Conservation (phyloP, 2,329 filamentous ascomycete genomes). For the Beauveria varroae region DNA sequence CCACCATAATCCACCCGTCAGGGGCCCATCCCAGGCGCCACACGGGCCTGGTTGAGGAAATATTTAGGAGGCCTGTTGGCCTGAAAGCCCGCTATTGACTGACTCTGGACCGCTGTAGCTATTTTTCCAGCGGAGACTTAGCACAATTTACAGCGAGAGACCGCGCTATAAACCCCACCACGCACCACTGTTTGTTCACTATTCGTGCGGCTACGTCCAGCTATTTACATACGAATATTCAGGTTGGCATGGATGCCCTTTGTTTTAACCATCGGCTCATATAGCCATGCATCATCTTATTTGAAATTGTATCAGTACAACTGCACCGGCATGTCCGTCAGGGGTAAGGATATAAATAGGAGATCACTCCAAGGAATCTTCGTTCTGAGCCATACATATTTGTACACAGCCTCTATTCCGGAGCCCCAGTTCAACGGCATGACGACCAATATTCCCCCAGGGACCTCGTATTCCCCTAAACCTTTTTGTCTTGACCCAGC, state of each 20-base stretch:
- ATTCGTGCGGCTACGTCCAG: too few species aligned
- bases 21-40: background rate
- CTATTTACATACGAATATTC: too few species aligned
- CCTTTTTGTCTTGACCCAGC: background rate
- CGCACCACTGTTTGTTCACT: background rate
- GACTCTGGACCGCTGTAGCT: background rate
- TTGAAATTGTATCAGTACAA: too few species aligned
- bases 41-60: background rate
- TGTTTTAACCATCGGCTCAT: too few species aligned
- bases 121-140: background rate
- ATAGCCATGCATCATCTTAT: too few species aligned
- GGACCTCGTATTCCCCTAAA: slow-evolving; percentile 1
- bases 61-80: too few species aligned
- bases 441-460: background rate
- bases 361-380: background rate
- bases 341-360: background rate
- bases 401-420: background rate
- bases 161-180: background rate
- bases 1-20: background rate
- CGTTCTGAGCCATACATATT: background rate
- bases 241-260: too few species aligned
- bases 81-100: background rate
- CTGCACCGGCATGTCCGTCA: too few species aligned
- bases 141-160: background rate
- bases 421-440: background rate